Base-by-base conservation (phyloP, 2,329 filamentous ascomycete genomes). In the Diplodia intermedia region DNA sequence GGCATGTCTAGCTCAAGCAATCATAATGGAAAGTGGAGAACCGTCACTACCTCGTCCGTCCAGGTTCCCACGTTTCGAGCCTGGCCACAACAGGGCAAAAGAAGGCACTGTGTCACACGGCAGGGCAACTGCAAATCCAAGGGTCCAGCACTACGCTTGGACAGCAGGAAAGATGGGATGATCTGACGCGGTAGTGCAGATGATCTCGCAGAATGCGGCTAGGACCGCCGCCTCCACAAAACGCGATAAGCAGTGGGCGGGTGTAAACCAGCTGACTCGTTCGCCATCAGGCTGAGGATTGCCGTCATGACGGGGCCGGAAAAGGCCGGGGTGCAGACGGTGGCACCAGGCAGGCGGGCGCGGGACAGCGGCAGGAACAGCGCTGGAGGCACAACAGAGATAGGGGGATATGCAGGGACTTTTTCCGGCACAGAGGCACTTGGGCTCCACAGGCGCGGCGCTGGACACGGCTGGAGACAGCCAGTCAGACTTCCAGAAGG, bases 401-500 rank as follows among this genome's bases (percentile, higher is more conserved):
- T 36, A 26, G 29, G 18, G 60, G 60, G 50, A 36, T 36, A 63
- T 63, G 60, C 60, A 63, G 60, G 60, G 60, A 15, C 60, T 18
- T 36, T 38, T 50, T 29, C 60, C 60, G 60, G 60, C 40, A 31
- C 3, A 33, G 23, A 49, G 57, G 57, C 38, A 11, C 47, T 4
- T 12, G 23, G 60, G 54, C 23, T 23, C 23, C 23, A 23, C 23
- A 23, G 23, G 23, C 23, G 23, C 23, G 23, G 23, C 23, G 23
- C 31, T n/a, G 54, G 20, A 36, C 43, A 26, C 60, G 60, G 60
- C 43, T 36, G 60, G n/a, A 9, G 23, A 20, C 60, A 63, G 60
- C 60, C 60, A 63, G 43, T 63, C 43, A 63, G 60, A 50, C 43
- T 63, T 63, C 60, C 47, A 52, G 60, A 63, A 63, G n/a, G 26